A percentile compares a stretch with the other conserved stretches of the same genome.
phyloP scores from a whole-genome alignment of 768 basidiomycete genomes.

The Mycena rosella region DNA sequence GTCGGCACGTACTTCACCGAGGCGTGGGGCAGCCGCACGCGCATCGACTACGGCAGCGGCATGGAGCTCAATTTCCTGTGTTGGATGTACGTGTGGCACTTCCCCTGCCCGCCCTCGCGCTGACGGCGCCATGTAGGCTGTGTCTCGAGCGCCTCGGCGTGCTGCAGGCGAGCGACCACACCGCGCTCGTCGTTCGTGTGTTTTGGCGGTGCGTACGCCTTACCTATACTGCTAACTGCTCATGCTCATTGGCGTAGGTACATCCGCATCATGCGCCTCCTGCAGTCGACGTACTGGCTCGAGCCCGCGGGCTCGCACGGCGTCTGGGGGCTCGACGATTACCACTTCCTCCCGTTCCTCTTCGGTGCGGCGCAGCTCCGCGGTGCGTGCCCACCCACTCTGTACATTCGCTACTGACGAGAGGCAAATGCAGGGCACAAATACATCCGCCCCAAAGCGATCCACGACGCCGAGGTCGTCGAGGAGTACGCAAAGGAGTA shows the following conservation, averaged over 20 bases:
- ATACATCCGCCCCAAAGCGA: conserved; percentile 90
- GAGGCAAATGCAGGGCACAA: conserved; percentile 74
- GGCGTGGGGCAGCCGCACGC: conserved; percentile 90
- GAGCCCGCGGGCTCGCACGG: conserved; percentile 99
- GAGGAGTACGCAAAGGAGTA: conserved; percentile 94
- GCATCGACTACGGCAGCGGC: conserved; percentile 99
- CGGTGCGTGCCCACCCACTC: conserved; percentile 50
- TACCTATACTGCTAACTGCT: neutral
- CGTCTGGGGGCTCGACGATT: conserved; percentile 97
- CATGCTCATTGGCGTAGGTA: conserved; percentile 75
- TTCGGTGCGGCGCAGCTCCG: conserved; percentile 87
- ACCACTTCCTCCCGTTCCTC: conserved; percentile 94
- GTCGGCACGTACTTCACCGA: conserved; percentile 86
- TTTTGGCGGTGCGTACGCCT: conserved; percentile 81
- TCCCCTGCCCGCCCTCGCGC: neutral
- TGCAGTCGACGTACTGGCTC: conserved; percentile 96
- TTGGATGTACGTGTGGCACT: conserved; percentile 82
- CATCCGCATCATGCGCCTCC: conserved; percentile 81
- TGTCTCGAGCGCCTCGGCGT: conserved; percentile 84
- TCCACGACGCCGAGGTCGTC: conserved; percentile 91
- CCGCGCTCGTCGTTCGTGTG: conserved; percentile 81
- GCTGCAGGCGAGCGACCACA: conserved; percentile 72
- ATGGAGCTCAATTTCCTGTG: conserved; percentile 99
- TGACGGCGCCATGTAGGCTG: conserved; percentile 60
- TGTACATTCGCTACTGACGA: too few species aligned